Conservation (phyloP, 83 land plant genomes). For the Diphasiastrum complanatum region DNA sequence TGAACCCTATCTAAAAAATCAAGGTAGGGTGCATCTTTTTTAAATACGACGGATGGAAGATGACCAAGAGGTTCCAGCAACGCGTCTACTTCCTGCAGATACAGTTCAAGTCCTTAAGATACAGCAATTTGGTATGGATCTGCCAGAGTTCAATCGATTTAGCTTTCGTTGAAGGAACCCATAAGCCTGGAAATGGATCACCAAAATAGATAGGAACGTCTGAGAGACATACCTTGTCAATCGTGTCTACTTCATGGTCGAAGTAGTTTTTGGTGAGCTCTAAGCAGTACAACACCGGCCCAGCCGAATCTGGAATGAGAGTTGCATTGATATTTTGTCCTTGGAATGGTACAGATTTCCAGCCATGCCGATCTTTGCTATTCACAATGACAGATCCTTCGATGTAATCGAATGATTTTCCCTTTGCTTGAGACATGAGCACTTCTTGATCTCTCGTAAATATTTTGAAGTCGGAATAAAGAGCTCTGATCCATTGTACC, state of each 20-base stretch:
- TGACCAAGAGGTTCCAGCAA: background rate
- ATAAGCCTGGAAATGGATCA: background rate
- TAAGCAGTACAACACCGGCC: slow-evolving; percentile 7
- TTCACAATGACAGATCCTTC: slow-evolving; percentile 7
- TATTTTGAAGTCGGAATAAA: slow-evolving; percentile 11
- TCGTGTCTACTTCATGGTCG: background rate
- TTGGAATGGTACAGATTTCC: slow-evolving; percentile 6
- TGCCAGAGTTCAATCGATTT: background rate
- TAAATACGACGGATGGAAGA: background rate
- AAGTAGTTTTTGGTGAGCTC: slow-evolving; percentile 2
- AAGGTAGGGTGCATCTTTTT: slow-evolving; percentile 1
- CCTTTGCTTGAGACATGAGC: background rate
- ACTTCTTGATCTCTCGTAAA: slow-evolving; percentile 1
- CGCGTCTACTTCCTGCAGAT: background rate
- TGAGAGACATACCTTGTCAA: background rate
- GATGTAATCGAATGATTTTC: background rate
- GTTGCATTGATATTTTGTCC: slow-evolving; percentile 2
- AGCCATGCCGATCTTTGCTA: slow-evolving; percentile 2
- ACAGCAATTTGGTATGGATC: background rate
- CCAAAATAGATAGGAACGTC: background rate
- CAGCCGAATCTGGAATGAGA: background rate
- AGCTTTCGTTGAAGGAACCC: background rate
- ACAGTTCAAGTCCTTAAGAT: background rate
- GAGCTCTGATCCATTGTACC: slow-evolving; percentile 11
- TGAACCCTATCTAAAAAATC: slow-evolving; percentile 5